Conservation (phyloP, 225 moss, liverwort and hornwort genomes). For the Rhytidiadelphus loreus region DNA sequence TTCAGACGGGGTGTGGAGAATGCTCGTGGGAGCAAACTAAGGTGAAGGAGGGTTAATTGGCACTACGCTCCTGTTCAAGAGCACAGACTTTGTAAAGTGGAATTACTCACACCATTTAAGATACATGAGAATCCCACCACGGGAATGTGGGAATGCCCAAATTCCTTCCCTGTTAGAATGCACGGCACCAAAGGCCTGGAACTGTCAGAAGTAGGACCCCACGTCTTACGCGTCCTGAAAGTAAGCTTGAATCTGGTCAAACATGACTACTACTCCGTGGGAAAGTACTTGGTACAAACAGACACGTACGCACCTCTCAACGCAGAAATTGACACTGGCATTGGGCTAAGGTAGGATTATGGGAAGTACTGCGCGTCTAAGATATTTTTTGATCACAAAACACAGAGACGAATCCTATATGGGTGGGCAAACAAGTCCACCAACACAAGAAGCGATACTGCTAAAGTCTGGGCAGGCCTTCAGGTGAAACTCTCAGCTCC, state of each 20-base stretch:
- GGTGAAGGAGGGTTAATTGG: constrained; percentile 17
- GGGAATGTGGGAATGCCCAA: constrained; percentile 71
- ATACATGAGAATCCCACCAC: constrained; percentile 17
- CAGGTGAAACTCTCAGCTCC: constrained; percentile 21
- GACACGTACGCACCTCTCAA: constrained; percentile 7
- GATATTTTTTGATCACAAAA: constrained; percentile 32
- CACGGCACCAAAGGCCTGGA: background rate
- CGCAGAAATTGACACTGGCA: constrained; percentile 16
- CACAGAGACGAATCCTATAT: constrained; percentile 25
- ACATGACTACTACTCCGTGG: constrained; percentile 47
- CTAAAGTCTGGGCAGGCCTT: constrained; percentile 51
- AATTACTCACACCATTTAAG: constrained; percentile 3
- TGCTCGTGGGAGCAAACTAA: constrained; percentile 32
- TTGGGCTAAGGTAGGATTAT: constrained; percentile 52
- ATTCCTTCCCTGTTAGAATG: constrained; percentile 31
- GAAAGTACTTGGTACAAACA: constrained; percentile 23
- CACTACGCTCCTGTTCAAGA: constrained; percentile 37
- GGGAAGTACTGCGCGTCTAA: constrained; percentile 60
- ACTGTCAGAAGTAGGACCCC: background rate
- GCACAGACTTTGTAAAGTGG: constrained; percentile 42
- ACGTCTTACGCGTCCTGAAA: constrained; percentile 29
- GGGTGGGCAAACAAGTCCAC: constrained; percentile 52
- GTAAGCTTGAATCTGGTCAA: constrained; percentile 35
- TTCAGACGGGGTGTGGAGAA: constrained; percentile 43
- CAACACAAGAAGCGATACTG: constrained; percentile 25